phyloP scores from a whole-genome alignment of 2,329 filamentous ascomycete genomes.

The Hypoxylon sp. region DNA sequence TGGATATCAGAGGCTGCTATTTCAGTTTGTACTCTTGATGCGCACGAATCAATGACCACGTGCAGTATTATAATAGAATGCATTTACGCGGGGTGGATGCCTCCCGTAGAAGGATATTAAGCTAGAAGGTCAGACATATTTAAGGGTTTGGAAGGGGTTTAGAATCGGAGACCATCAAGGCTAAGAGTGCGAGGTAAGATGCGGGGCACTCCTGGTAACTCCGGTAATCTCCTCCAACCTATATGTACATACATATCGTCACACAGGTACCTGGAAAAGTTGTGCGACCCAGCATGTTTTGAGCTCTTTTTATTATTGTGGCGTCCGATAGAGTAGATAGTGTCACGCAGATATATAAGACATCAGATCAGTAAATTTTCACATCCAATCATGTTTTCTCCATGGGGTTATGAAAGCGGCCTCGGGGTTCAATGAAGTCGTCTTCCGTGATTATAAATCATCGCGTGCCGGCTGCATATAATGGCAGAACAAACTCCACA shows the following conservation, averaged over 20 bases:
- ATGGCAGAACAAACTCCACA: background rate
- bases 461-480: background rate
- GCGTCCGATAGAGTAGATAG: background rate
- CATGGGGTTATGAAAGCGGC: no score
- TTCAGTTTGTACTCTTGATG: background rate
- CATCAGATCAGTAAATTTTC: background rate
- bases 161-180: background rate
- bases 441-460: background rate
- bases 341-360: background rate
- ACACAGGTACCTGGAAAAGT: no score
- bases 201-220: constrained; percentile 12
- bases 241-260: no score
- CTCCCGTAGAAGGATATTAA: background rate
- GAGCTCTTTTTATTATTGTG: no score
- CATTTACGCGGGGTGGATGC: background rate
- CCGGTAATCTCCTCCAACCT: no score
- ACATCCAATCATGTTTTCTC: no score
- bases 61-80: background rate
- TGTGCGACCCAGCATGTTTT: no score
- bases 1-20: constrained; percentile 3
- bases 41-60: background rate
- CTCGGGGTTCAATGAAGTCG: background rate
- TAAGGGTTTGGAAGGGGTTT: background rate
- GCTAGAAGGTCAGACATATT: background rate
- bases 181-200: no score